Evolutionary conservation across 139 green algal species (phyloP).

Genomic region (Chlamydomonas applanata): DNA sequence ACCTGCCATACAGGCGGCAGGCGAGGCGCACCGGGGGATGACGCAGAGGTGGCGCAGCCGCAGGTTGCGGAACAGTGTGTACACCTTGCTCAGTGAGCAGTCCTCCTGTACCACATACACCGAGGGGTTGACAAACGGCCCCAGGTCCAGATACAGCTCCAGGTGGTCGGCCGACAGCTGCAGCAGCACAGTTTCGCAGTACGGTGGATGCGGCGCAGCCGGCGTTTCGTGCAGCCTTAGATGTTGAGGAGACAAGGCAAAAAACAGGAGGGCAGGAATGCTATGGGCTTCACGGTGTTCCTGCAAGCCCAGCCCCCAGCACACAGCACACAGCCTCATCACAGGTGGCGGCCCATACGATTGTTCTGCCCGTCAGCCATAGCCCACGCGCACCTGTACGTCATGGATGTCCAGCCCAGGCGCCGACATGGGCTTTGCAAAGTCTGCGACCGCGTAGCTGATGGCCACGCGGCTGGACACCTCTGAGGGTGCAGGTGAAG

Average conservation of each 20-base stretch:
- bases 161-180: constrained; percentile 42
- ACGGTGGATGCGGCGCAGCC: no score
- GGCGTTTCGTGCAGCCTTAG: no score
- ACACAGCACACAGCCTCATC: no score
- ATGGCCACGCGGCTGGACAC: constrained; percentile 16
- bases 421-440: constrained; percentile 46
- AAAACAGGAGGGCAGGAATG: no score
- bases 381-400: background rate
- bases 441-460: constrained; percentile 43
- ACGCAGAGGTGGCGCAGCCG: constrained; percentile 80
- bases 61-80: constrained; percentile 80
- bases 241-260: no score
- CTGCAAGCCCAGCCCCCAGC: no score
- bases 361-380: no score
- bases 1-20: background rate
- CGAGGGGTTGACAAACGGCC: constrained; percentile 61
- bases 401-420: constrained; percentile 20
- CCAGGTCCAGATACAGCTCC: constrained; percentile 62
- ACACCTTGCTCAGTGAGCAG: constrained; percentile 62
- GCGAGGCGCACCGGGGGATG: constrained; percentile 46
- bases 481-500: background rate
- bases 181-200: background rate
- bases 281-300: no score
- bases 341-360: no score
- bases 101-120: constrained; percentile 65